Base-by-base conservation (phyloP, 2,329 filamentous ascomycete species). In the Colletotrichum plurivorum region DNA sequence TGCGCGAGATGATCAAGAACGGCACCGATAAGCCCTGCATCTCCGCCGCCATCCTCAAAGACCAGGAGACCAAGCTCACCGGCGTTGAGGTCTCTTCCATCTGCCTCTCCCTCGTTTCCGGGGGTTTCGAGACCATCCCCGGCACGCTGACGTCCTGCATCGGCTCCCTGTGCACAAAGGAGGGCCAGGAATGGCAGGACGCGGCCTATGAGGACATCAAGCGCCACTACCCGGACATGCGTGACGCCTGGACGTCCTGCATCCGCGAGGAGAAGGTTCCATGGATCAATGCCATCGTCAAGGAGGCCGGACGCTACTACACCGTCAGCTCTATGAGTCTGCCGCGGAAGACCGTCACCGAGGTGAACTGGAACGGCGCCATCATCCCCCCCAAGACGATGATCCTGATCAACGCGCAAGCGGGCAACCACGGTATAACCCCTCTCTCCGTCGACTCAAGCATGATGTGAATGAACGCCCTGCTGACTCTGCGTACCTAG, bases 271-370 rank as follows among this genome's bases (percentile, higher is more conserved):
- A 94, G 75, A 94, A 93, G 75, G 86, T 94, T 0, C 89, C 91
- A 0, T 96, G 94, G 77, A 83, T 96, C 70, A 93, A 91, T 0
- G 93, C 93, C 0, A 80, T 96, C 5, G 92, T 93, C 71, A 94
- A 94, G 76, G 93, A 96, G 77, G 89, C 91, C 1, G 84, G 95
- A 0, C 88, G 93, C 27, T 95, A 89, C 83, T 95, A 90, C 87
- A 92, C 90, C 2, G 93, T 95, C 36, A 93, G 95, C 71, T 92
- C 90, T 2, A 93, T 95, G 36, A 93, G 95, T 71, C 92, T 96
- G 1, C 93, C 93, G 0, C 85, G 93, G 4, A 89, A 89, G 16
- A 92, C 85, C 70, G 92, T 93, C 76, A 92, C 91, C 73, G 90
- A 93, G 70, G 93, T 95, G 64, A 83, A 87, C 4, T 95, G 90